These are phyloP conservation scores for Heteromeles arbutifolia DNA, from an alignment of 306 rosid genomes.

Conservation along the genomic window DNA sequence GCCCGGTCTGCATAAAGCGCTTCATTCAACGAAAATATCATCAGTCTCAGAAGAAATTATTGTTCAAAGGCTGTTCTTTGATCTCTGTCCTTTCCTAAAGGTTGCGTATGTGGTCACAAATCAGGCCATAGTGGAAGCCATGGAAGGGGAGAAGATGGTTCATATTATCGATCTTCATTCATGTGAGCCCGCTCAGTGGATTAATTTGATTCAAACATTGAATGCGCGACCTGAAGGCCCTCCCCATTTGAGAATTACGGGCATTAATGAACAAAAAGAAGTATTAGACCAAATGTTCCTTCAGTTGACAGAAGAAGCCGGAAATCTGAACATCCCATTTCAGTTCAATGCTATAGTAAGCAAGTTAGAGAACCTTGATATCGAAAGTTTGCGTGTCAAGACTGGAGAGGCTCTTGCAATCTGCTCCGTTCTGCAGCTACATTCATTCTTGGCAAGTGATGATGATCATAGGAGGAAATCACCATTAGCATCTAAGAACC, in stretches of 20 bases:
- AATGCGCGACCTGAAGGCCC: conserved; percentile 63
- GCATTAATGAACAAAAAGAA: conserved; percentile 64
- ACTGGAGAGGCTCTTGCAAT: conserved; percentile 87
- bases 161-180: conserved; percentile 80
- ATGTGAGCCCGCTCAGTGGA: conserved; percentile 75
- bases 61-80: conserved; percentile 58
- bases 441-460: conserved; percentile 62
- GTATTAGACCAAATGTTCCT: conserved; percentile 62
- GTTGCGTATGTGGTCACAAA: conserved; percentile 64
- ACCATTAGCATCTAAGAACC: conserved; percentile 35
- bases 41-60: conserved; percentile 44
- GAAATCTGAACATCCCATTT: conserved; percentile 57
- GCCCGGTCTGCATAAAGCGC: conserved; percentile 66
- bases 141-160: conserved; percentile 66
- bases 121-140: conserved; percentile 74
- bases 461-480: conserved; percentile 49
- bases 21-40: conserved; percentile 48
- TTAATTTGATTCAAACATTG: conserved; percentile 49
- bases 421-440: conserved; percentile 69
- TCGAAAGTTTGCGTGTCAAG: conserved; percentile 62
- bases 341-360: conserved; percentile 63
- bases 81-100: conserved; percentile 68
- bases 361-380: conserved; percentile 61
- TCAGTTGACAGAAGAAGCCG: conserved; percentile 61
- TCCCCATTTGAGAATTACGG: conserved; percentile 72